Conservation (phyloP, 148 eudicot genomes). For the Chenopodium berlandieri region DNA sequence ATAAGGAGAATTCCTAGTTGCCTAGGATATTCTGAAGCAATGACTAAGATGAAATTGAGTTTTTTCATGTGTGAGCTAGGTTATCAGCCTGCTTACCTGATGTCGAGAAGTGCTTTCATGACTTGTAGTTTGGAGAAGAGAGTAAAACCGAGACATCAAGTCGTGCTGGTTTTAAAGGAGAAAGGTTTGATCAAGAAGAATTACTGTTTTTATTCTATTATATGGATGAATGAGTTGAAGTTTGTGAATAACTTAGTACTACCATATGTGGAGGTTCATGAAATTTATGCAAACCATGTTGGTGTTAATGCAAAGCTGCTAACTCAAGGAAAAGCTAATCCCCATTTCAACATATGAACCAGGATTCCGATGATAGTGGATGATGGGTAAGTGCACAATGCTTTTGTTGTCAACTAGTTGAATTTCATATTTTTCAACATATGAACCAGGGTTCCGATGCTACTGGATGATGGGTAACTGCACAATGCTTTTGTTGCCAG, state of each 20-base stretch:
- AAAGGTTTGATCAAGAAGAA: slow-evolving; percentile 20
- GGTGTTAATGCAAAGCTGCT: too few species aligned
- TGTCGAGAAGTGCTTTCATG: background rate
- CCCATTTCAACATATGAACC: too few species aligned
- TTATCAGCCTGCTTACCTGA: slow-evolving; percentile 22
- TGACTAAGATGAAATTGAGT: slow-evolving; percentile 16
- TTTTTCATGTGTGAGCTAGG: slow-evolving; percentile 34
- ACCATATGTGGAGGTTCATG: too few species aligned
- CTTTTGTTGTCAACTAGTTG: too few species aligned
- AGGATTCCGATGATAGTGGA: too few species aligned
- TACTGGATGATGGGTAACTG: background rate
- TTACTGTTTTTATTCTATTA: background rate
- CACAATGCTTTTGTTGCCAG: background rate
- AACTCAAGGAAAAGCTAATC: too few species aligned
- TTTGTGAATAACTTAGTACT: too few species aligned
- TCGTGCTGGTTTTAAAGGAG: slow-evolving; percentile 24
- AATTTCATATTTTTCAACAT: too few species aligned
- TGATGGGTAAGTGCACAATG: too few species aligned
- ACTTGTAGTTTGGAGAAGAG: slow-evolving; percentile 33
- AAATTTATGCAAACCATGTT: too few species aligned
- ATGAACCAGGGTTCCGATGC: too few species aligned
- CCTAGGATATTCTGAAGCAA: slow-evolving; percentile 19
- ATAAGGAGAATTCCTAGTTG: slow-evolving; percentile 13
- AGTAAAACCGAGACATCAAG: slow-evolving; percentile 29
- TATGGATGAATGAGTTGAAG: too few species aligned